Evolutionary conservation across 192 early-diverging fungal species (phyloP).

Genomic region (Coemansia sp.): DNA sequence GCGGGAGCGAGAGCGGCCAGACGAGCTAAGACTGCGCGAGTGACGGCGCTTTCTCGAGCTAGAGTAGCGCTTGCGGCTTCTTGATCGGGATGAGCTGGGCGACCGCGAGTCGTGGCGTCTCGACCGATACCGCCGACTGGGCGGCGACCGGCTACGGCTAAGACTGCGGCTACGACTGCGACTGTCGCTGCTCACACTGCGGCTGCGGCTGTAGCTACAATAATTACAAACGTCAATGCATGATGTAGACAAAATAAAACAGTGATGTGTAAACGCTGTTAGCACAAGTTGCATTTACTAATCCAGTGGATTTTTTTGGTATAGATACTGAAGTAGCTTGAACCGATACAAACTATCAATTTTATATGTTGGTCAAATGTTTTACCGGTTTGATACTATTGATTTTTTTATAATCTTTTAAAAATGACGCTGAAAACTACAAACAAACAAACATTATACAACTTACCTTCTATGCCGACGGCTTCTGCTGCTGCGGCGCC

Average conservation of each 20-base stretch:
- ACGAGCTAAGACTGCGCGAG: constrained; percentile 4
- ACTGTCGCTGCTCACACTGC: constrained; percentile 10
- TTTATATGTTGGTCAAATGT: not conserved
- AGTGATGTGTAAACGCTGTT: not conserved
- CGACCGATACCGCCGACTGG: constrained; percentile 3
- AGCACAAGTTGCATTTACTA: not conserved
- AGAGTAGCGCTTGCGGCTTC: constrained; percentile 3
- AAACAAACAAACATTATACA: not conserved
- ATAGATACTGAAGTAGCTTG: too few species aligned
- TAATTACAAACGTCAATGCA: not conserved
- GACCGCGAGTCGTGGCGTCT: constrained; percentile 11
- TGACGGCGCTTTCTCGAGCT: constrained; percentile 9
- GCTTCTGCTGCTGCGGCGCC: constrained; percentile 15
- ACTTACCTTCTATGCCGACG: constrained; percentile 45
- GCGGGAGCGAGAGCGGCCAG: not conserved
- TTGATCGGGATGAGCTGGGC: constrained; percentile 1
- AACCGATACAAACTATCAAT: too few species aligned
- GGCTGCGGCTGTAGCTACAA: constrained; percentile 18
- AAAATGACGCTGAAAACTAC: not conserved
- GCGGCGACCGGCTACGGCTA: constrained; percentile 16
- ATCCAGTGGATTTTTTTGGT: not conserved
- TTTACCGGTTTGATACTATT: not conserved
- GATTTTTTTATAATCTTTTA: not conserved
- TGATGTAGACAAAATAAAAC: not conserved
- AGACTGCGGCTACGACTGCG: constrained; percentile 18